Evolutionary conservation across 2,329 filamentous ascomycete species (phyloP), one percentile per base, ranked within the genome.

Genomic region (Fusarium tupiense): DNA sequence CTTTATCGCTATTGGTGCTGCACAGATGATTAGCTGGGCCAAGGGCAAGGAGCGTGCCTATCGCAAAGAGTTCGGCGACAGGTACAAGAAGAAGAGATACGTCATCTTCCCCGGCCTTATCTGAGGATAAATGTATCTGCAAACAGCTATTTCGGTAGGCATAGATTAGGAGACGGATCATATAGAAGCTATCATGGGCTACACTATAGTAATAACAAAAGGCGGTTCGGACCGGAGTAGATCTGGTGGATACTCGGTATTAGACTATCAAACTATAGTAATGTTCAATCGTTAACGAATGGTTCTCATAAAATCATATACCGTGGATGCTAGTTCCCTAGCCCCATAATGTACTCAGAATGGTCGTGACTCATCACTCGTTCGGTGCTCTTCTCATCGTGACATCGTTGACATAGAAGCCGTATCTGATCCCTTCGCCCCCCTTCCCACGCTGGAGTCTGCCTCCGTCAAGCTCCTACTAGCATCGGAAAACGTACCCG

Each of bases 71-170:
- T 98, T 98, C 83, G 93, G 93, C 46, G 93, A 95, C 82, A 93
- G 92, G 84, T 99, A 99, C 86, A 95, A 96, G 91, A 95, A 92
- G 87, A 98, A 99, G 94, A 90, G 90, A 80, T 96, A 88, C 80
- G 91, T 90, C 69, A 93, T 98, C 84, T 83, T 98, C 67, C 94
- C 96, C 7, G 93, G 93, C 7, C 85, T 97, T 58, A 88, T 92
- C 81, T 96, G 85, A 84, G 35, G 8, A 50, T 13, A 26, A 22
- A 10, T 19, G 19, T 4, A 31, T 22, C 13, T 19, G 24, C 20
- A 31, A 37, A 29, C 8, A 26, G 29, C 9, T 38, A 38, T 43
- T n/a, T 17, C 17, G 53, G 19, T 10, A 38, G 49, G 43, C 14
- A 54, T 54, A 37, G 26, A 40, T 12, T n/a, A 17, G 37, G 49